A percentile compares a stretch with the other conserved stretches of the same genome.
Evolutionary conservation across 2,329 filamentous ascomycete species (phyloP).

Genomic region (Penicillium griseofulvum): DNA sequence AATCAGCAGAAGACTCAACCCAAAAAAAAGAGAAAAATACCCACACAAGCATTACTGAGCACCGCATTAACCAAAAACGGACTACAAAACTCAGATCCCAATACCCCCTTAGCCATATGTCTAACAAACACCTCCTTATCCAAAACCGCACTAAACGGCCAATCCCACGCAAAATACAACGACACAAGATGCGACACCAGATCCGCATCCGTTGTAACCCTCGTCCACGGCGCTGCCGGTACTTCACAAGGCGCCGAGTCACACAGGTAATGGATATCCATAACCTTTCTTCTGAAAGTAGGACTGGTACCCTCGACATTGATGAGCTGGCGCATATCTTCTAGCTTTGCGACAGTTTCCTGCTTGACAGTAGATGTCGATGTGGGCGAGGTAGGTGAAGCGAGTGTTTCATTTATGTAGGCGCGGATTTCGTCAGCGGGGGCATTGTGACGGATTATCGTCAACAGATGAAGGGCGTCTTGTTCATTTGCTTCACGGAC

Average conservation of each 20-base stretch:
- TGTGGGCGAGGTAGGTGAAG: neutral
- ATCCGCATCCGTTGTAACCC: constrained; percentile 70
- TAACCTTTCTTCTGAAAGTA: constrained; percentile 38
- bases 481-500: constrained; percentile 35
- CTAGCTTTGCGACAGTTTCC: constrained; percentile 25
- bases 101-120: constrained; percentile 33
- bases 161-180: constrained; percentile 94
- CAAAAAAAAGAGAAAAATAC: constrained; percentile 12
- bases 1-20: neutral
- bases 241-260: constrained; percentile 36
- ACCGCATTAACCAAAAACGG: constrained; percentile 88
- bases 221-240: constrained; percentile 66
- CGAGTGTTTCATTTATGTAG: constrained; percentile 34
- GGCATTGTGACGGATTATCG: constrained; percentile 37
- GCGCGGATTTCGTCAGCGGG: constrained; percentile 36
- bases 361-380: neutral
- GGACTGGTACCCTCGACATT: constrained; percentile 33
- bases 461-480: constrained; percentile 30
- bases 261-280: constrained; percentile 43
- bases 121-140: constrained; percentile 73
- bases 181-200: constrained; percentile 79
- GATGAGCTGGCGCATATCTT: constrained; percentile 30
- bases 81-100: constrained; percentile 71
- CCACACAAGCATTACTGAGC: constrained; percentile 57
- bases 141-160: constrained; percentile 79